Base-by-base conservation (phyloP, 257 asterid species). In the Solanum okadae region DNA sequence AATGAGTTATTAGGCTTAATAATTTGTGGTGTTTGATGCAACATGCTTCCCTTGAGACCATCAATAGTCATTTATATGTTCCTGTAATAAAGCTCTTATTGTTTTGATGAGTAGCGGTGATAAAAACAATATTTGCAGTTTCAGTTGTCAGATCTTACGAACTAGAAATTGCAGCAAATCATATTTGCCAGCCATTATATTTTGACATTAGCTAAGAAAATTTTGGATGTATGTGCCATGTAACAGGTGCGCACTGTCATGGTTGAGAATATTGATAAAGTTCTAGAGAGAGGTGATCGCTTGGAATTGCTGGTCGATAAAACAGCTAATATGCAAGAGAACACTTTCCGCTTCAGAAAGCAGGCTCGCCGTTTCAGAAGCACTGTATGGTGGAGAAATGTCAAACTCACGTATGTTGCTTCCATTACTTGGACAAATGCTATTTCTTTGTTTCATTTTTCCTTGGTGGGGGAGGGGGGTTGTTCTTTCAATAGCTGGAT, bases 331-430 rank as follows among this genome's bases (percentile, higher is more conserved):
- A 95, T 97, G 98, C 99, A 97, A 97, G 99, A 95, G 85, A 94
- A 96, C 88, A 96, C 99, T 46, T 89, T 95, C 61, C 98, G 99
- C 82, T 97, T 97, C 96, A 96, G 98, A 93, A 96, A 94, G 96
- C 99, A 97, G 92, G 90, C 99, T 67, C 97, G 99, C 18, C 98
- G 99, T 37, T 97, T 94, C 87, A 94, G 98, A 92, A 96, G 88
- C 95, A 93, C 95, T 35, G 94, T 94, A 56, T 97, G 99, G 99
- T 97, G 99, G 99, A 95, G 98, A 93, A 97, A 97, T 88, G 97
- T 96, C 91, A 96, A 95, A 92, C 97, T 97, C 83, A 95, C 92
- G 99, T 97, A 94, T 91, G 99, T 91, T 89, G 25, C 87, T 89
- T 87, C 65, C 5, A 1, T 78, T 42, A 15, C 68, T 46, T 81